Conservation (phyloP, 2,329 filamentous ascomycete genomes). For the Claviceps arundinis region DNA sequence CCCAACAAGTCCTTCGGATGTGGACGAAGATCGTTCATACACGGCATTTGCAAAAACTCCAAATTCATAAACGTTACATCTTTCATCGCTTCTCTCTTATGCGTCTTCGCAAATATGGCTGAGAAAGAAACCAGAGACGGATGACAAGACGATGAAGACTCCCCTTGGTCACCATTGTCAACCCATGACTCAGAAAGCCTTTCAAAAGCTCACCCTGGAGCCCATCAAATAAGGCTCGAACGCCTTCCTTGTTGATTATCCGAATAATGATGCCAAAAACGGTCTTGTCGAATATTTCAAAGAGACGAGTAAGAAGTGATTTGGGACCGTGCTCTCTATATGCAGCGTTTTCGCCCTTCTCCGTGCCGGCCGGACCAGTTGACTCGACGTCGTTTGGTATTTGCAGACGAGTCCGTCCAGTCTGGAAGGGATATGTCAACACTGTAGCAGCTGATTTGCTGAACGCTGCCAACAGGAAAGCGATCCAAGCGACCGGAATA, state of each 20-base stretch:
- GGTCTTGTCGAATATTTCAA: conserved; percentile 25
- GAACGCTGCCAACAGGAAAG: conserved; percentile 49
- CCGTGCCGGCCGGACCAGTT: background rate
- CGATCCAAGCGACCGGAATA: conserved; percentile 23
- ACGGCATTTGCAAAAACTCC: background rate
- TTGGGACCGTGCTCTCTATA: conserved; percentile 1
- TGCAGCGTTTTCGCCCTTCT: conserved; percentile 6
- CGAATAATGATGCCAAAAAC: conserved; percentile 51
- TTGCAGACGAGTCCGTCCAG: conserved; percentile 71
- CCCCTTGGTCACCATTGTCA: conserved; percentile 81
- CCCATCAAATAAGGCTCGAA: conserved; percentile 60
- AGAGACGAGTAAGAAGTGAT: conserved; percentile 6
- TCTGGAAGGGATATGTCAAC: conserved; percentile 73
- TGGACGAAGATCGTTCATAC: background rate
- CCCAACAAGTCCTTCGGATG: background rate
- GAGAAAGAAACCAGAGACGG: conserved; percentile 50
- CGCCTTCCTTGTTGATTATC: conserved; percentile 50
- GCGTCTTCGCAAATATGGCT: conserved; percentile 14
- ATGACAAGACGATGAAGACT: conserved; percentile 60
- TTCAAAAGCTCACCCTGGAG: conserved; percentile 65
- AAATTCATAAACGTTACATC: background rate
- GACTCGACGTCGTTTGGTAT: conserved; percentile 28
- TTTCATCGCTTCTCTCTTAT: conserved; percentile 5
- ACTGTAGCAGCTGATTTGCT: conserved; percentile 68
- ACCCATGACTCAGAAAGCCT: conserved; percentile 73